phyloP scores from a whole-genome alignment of 1,284 basidiomycete genomes.

The Cronartium ribicola region DNA sequence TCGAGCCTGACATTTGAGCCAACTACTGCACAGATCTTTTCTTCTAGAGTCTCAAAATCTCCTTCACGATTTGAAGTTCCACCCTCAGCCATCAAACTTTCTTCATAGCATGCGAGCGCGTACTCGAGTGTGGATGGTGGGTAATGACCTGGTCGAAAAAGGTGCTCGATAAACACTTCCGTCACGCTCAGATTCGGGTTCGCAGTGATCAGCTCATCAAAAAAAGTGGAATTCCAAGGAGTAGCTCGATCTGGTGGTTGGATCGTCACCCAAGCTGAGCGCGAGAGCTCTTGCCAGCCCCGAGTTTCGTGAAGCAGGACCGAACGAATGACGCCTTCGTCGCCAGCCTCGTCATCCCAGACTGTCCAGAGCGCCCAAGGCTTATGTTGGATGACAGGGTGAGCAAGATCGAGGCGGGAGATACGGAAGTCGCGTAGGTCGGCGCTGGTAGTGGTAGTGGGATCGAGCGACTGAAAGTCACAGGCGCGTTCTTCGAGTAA shows the following conservation, averaged over 20 bases:
- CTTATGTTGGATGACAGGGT: slow-evolving; percentile 27
- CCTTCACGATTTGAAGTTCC: slow-evolving; percentile 48
- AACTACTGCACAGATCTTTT: slow-evolving; percentile 75
- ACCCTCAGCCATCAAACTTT: slow-evolving; percentile 54
- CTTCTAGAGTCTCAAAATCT: slow-evolving; percentile 65
- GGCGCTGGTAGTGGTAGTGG: not conserved
- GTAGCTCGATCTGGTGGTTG: slow-evolving; percentile 64
- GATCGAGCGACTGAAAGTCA: slow-evolving; percentile 3
- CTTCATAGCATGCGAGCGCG: slow-evolving; percentile 74
- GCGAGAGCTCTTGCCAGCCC: slow-evolving; percentile 44
- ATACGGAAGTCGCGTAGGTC: slow-evolving; percentile 38
- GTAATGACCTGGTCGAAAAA: slow-evolving; percentile 81
- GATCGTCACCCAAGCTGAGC: slow-evolving; percentile 45
- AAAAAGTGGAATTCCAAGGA: slow-evolving; percentile 63
- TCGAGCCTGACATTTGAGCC: slow-evolving; percentile 73
- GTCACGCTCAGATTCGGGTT: slow-evolving; percentile 53
- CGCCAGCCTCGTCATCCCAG: slow-evolving; percentile 53
- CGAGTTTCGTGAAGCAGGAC: slow-evolving; percentile 37
- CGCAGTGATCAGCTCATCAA: slow-evolving; percentile 77
- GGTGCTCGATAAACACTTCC: slow-evolving; percentile 71
- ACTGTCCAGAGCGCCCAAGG: slow-evolving; percentile 54
- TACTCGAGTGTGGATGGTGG: slow-evolving; percentile 71
- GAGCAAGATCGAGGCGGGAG: slow-evolving; percentile 23
- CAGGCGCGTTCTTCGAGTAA: slow-evolving; percentile 35
- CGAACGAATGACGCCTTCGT: slow-evolving; percentile 45